Evolutionary conservation across 2,329 filamentous ascomycete genomes (phyloP).

Genomic region (Lasiodiplodia sp.): DNA sequence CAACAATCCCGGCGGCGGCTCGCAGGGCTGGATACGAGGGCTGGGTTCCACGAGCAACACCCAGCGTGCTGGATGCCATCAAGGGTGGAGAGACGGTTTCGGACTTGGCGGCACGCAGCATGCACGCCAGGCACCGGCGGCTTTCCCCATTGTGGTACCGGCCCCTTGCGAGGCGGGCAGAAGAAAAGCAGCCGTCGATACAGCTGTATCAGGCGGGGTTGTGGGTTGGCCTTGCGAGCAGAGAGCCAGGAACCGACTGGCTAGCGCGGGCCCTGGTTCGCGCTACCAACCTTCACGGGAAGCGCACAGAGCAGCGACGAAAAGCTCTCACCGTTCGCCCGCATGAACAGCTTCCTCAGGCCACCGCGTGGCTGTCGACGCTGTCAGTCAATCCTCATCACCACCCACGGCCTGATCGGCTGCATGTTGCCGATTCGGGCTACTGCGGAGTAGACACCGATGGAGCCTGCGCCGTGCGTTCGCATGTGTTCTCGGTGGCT

Average conservation of each 20-base stretch:
- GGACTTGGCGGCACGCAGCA: background rate
- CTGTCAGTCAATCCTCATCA: too few relatives aligned
- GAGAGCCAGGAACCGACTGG: too few relatives aligned
- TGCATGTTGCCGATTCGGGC: too few relatives aligned
- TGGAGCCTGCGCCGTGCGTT: too few relatives aligned
- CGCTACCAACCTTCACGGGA: constrained; percentile 23
- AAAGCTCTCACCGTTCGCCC: background rate
- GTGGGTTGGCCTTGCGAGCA: background rate
- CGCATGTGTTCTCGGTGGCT: background rate
- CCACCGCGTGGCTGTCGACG: too few relatives aligned
- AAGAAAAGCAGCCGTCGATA: background rate
- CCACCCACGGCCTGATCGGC: too few relatives aligned
- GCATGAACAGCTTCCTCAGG: background rate
- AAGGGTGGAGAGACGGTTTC: background rate
- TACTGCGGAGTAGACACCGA: too few relatives aligned
- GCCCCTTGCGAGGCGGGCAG: background rate
- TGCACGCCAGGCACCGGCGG: background rate
- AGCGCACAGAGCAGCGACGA: constrained; percentile 14
- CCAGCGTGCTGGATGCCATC: background rate
- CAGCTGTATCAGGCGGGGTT: background rate
- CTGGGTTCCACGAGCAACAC: background rate
- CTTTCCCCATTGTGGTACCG: background rate
- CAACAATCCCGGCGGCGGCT: background rate
- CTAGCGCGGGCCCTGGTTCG: constrained; percentile 1
- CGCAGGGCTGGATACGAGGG: constrained; percentile 25